These are phyloP conservation scores for Amanita rimosa DNA, from an alignment of 768 basidiomycete genomes.

Conservation along the genomic window DNA sequence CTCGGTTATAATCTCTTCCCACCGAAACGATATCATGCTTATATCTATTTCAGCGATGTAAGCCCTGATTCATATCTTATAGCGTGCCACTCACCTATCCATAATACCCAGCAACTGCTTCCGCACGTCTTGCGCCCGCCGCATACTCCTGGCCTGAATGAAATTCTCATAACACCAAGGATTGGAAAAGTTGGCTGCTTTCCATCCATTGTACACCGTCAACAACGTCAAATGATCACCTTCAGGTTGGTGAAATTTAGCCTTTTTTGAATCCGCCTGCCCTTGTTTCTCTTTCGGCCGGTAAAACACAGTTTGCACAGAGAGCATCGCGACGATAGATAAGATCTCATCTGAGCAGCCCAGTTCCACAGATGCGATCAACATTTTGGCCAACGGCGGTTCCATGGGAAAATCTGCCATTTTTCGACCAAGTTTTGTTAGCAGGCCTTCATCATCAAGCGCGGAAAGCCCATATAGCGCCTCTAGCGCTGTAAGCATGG, in stretches of 20 bases:
- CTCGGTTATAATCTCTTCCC: conserved; percentile 84
- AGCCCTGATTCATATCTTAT: not conserved
- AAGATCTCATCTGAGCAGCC: conserved; percentile 98
- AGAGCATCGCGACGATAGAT: conserved; percentile 95
- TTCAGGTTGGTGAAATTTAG: conserved; percentile 98
- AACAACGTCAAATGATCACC: conserved; percentile 89
- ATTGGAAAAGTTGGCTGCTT: conserved; percentile 89
- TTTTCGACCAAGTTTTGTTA: conserved; percentile 91
- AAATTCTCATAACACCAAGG: conserved; percentile 99
- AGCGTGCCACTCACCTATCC: conserved; percentile 61
- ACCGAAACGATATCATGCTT: conserved; percentile 95
- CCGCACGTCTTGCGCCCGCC: conserved; percentile 92
- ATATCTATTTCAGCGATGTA: conserved; percentile 42
- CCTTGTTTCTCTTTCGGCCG: conserved; percentile 99
- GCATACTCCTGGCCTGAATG: conserved; percentile 95
- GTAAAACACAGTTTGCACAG: conserved; percentile 94
- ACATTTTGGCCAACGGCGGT: conserved; percentile 91
- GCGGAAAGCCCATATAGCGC: conserved; percentile 92
- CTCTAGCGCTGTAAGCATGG: conserved; percentile 94
- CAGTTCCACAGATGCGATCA: conserved; percentile 94
- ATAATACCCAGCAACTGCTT: conserved; percentile 98
- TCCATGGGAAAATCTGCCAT: conserved; percentile 99
- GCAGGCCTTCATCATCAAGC: conserved; percentile 89
- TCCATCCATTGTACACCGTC: conserved; percentile 99
- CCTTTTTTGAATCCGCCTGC: conserved; percentile 98